Conservation (phyloP, 2,329 filamentous ascomycete genomes). For the Alternaria gaisen region DNA sequence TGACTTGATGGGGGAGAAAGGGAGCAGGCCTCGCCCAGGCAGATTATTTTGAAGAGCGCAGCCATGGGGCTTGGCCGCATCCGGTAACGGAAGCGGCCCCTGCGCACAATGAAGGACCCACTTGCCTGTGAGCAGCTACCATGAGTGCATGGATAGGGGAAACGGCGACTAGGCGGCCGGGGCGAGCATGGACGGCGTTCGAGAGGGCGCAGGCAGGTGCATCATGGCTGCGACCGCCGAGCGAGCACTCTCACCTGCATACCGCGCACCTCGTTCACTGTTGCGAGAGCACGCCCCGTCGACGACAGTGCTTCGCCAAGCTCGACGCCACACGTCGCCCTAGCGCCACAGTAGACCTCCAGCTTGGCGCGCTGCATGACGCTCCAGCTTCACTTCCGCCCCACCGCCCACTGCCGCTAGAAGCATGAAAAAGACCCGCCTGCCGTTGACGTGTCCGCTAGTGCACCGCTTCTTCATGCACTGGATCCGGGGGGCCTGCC, state of each 20-base stretch:
- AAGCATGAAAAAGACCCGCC: conserved; percentile 30
- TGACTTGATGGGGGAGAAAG: conserved; percentile 46
- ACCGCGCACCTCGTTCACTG: no score
- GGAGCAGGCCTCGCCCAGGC: conserved; percentile 27
- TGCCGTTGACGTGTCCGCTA: conserved; percentile 41
- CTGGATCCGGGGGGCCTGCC: conserved; percentile 30
- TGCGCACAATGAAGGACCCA: conserved; percentile 30
- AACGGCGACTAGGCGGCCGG: conserved; percentile 8
- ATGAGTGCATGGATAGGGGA: conserved; percentile 19
- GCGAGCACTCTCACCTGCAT: no score
- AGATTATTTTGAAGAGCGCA: conserved; percentile 26
- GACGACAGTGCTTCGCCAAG: neutral
- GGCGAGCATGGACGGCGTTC: neutral
- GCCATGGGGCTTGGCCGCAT: conserved; percentile 36
- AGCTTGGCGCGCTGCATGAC: neutral
- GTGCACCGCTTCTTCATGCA: conserved; percentile 33
- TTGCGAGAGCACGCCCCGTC: neutral
- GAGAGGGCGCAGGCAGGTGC: neutral
- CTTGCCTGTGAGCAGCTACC: conserved; percentile 27
- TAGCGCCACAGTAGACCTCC: conserved; percentile 11
- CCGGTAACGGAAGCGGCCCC: conserved; percentile 39
- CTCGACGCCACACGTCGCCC: conserved; percentile 6
- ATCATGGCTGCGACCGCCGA: neutral
- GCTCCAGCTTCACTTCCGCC: conserved; percentile 15
- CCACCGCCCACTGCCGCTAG: conserved; percentile 29